Evolutionary conservation across 192 early-diverging fungal species (phyloP).

Genomic region (Backusella westeae): DNA sequence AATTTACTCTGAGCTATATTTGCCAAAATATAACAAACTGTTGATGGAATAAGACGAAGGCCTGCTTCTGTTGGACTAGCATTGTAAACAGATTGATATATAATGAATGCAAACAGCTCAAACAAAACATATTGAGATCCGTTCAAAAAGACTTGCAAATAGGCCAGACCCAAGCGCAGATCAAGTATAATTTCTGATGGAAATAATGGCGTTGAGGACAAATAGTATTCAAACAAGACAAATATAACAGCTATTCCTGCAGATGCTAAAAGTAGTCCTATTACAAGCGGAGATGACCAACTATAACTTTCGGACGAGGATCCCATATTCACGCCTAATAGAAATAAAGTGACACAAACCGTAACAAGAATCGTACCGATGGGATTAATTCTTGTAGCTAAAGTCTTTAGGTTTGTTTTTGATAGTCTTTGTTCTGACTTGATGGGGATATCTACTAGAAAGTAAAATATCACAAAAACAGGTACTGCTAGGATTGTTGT

Average conservation of each 20-base stretch:
- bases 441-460: not conserved
- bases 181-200: constrained; percentile 1
- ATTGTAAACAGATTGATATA: not conserved
- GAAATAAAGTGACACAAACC: not conserved
- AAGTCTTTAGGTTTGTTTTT: not conserved
- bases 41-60: not conserved
- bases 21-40: not conserved
- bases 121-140: not conserved
- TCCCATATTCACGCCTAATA: not conserved
- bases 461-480: not conserved
- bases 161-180: not conserved
- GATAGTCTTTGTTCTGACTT: not conserved
- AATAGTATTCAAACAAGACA: not conserved
- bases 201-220: not conserved
- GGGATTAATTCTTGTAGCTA: not conserved
- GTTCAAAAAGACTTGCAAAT: not conserved
- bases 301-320: not conserved
- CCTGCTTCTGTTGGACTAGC: not conserved
- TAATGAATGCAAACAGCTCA: not conserved
- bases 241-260: not conserved
- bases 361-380: not conserved
- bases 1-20: not conserved
- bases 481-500: not conserved
- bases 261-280: not conserved
- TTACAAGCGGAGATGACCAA: not conserved